Evolutionary conservation across 1,284 basidiomycete species (phyloP), one percentile per base, ranked within the genome.

Genomic region (Sporisorium iseilematis-ciliati): DNA sequence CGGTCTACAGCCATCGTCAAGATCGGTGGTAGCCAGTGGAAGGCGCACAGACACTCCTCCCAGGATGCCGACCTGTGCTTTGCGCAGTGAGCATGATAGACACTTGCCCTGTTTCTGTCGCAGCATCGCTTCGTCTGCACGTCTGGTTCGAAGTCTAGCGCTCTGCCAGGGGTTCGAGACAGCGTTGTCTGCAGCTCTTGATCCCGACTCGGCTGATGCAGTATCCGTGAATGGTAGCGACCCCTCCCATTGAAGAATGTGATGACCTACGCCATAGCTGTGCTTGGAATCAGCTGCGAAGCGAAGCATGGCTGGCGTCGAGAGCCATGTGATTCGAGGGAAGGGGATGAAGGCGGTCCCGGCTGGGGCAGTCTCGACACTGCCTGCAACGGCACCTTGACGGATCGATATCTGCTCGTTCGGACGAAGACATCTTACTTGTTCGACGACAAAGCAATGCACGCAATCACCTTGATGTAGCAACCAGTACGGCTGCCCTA

Each of bases 391-490:
- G 16, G 12, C 20, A 12, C 41, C 12, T 12, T 40, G 21, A 6
- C 48, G n/a, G 23, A 71, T 52, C 21, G 38, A 23, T 16, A 1
- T n/a, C 20, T 64, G 25, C 21, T 75, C 72, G 57, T 50, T 42
- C 7, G 73, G 73, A 10, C 67, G 73, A n/a, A 75, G 38, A 5
- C 60, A 64, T 20, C 73, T 60, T 0, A 75, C 41, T 51, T 67
- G 53, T 38, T 75, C 73, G 40, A 75, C 33, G n/a, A 67, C 58
- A 25, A 75, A 68, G 49, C 60, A 60, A 18, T 75, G 73, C 1
- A 63, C 55, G 40, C 73, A 75, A 21, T 71, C 73, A 29, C 73
- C 73, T 25, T 75, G 73, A 29, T 75, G 73, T 7, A 75, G 61
- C 46, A 75, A 7, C 73, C 73, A 75, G 46, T 71, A 75, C 3